Conservation (phyloP, 345 rosid genomes). For the Pistacia vera region DNA sequence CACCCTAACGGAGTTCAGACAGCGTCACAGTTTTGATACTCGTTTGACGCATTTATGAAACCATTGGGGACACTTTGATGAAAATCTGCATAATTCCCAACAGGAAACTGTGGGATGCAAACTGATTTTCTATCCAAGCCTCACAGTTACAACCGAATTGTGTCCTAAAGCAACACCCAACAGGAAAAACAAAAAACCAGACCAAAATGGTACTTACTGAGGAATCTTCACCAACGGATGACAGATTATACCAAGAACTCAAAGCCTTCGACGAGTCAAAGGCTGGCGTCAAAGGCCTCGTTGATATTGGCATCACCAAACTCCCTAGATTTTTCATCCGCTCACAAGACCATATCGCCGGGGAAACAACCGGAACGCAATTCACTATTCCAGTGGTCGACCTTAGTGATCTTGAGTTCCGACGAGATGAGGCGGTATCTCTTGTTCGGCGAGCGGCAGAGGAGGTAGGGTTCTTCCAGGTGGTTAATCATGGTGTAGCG, state of each 20-base stretch:
- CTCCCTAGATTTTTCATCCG: constrained; percentile 30
- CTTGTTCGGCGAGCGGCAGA: constrained; percentile 27
- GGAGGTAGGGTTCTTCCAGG: constrained; percentile 42
- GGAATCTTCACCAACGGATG: neutral
- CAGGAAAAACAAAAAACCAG: neutral
- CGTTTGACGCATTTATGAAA: no score
- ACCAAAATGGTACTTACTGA: neutral
- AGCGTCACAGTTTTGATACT: no score
- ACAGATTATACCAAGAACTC: constrained; percentile 22
- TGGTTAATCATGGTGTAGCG: constrained; percentile 32
- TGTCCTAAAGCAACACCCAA: neutral
- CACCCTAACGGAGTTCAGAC: no score
- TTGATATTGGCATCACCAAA: constrained; percentile 31
- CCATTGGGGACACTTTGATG: no score
- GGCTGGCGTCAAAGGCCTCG: constrained; percentile 43
- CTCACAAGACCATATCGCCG: constrained; percentile 14
- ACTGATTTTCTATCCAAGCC: no score
- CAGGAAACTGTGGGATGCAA: no score
- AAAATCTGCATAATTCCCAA: no score
- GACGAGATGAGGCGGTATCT: constrained; percentile 20
- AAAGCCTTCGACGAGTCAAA: constrained; percentile 38
- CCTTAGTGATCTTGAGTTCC: neutral
- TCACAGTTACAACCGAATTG: no score
- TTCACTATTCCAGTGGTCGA: constrained; percentile 24
- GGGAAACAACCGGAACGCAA: neutral